Conservation (phyloP, 495 filamentous ascomycete species). For the Podospora pseudocomata region DNA sequence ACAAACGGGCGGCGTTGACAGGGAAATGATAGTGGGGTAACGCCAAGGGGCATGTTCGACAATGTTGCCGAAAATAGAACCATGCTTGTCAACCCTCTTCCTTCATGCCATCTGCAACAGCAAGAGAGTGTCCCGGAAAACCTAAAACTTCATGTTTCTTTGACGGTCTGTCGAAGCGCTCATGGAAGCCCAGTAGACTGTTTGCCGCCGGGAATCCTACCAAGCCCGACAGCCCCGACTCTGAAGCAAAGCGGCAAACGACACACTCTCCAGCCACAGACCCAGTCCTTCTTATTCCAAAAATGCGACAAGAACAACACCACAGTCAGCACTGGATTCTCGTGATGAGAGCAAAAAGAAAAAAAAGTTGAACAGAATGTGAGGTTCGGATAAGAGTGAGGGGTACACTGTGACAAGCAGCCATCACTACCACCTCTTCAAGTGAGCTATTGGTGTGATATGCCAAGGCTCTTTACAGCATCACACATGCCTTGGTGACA, state of each 20-base stretch:
- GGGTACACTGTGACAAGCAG: background rate
- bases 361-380: background rate
- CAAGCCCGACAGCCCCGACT: background rate
- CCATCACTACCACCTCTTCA: constrained; percentile 5
- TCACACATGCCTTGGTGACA: background rate
- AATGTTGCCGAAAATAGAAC: background rate
- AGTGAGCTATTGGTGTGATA: constrained; percentile 5
- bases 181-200: background rate
- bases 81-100: background rate
- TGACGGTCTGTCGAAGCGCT: background rate
- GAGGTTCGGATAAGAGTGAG: background rate
- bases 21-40: background rate
- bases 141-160: background rate
- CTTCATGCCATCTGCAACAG: background rate
- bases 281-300: background rate
- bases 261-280: background rate
- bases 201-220: background rate
- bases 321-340: background rate
- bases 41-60: background rate
- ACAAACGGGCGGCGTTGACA: background rate
- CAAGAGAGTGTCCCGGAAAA: background rate
- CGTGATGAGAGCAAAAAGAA: background rate
- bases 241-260: background rate
- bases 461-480: constrained; percentile 3
- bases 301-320: background rate